These are phyloP conservation scores for Cichorium intybus DNA, from an alignment of 140 eudicot species.

Conservation along the genomic window DNA sequence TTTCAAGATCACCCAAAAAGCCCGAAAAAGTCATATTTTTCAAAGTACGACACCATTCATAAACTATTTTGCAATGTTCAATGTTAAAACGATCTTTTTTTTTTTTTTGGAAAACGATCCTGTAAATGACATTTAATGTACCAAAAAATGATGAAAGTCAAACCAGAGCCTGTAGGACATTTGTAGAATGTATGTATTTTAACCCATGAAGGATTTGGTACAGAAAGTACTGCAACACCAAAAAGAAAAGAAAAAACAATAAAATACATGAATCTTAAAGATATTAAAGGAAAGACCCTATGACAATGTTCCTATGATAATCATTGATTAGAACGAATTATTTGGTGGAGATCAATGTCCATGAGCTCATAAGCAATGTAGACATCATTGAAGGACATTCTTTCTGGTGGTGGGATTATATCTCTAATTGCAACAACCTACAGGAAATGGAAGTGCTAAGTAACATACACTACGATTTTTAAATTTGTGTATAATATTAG, in stretches of 20 bases:
- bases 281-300: conserved; percentile 29
- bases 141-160: too few relatives aligned
- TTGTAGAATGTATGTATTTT: conserved; percentile 92
- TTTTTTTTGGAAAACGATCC: too few relatives aligned
- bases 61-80: too few relatives aligned
- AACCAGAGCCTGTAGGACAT: conserved; percentile 90
- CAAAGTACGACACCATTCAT: too few relatives aligned
- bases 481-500: background rate
- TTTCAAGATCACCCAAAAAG: too few relatives aligned
- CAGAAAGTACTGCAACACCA: conserved; percentile 78
- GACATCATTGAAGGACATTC: conserved; percentile 77
- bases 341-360: conserved; percentile 96
- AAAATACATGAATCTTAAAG: background rate
- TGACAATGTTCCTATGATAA: conserved; percentile 92
- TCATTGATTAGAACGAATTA: conserved; percentile 82
- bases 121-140: too few relatives aligned
- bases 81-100: too few relatives aligned
- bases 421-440: conserved; percentile 91
- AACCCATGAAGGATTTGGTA: conserved; percentile 94
- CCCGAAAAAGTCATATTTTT: too few relatives aligned
- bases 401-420: conserved; percentile 80
- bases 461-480: background rate
- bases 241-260: background rate
- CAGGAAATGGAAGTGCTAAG: background rate
- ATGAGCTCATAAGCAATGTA: conserved; percentile 90